Conservation (phyloP, 495 filamentous ascomycete species). For the Tuber umbilicatum region DNA sequence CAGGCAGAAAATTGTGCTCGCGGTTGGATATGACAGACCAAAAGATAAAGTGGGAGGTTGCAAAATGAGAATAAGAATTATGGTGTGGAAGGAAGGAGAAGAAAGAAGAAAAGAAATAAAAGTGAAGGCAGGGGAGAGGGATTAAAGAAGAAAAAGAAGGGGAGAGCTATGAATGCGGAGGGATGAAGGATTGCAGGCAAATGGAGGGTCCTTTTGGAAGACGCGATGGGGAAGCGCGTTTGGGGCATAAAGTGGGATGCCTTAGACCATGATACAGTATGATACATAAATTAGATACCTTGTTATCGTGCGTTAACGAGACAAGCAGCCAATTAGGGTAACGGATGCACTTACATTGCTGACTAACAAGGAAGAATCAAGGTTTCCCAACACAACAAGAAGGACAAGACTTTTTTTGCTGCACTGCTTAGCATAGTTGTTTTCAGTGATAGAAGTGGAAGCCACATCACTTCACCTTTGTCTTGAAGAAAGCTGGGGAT, state of each 20-base stretch:
- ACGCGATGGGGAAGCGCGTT: conserved; percentile 6
- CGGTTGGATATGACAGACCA: conserved; percentile 44
- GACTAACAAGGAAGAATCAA: background rate
- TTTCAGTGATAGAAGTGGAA: background rate
- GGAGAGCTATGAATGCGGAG: background rate
- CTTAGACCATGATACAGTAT: too few relatives aligned
- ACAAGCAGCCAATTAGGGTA: background rate
- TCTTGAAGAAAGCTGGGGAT: background rate
- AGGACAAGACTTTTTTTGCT: background rate
- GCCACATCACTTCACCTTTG: background rate
- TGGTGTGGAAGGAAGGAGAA: conserved; percentile 36
- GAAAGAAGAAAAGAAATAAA: conserved; percentile 46
- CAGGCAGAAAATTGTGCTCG: background rate
- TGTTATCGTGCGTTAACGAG: background rate
- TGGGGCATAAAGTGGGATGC: background rate
- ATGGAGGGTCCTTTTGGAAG: background rate
- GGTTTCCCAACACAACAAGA: background rate
- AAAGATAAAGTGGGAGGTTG: conserved; percentile 11
- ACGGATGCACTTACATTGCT: background rate
- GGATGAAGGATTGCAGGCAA: background rate
- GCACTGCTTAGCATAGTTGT: background rate
- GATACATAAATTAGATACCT: too few relatives aligned
- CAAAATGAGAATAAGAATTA: conserved; percentile 9
- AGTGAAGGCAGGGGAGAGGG: background rate
- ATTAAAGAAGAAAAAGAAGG: conserved; percentile 19